phyloP scores from a whole-genome alignment of 352 stramenopile genomes.

The Aphanomyces euteiches region DNA sequence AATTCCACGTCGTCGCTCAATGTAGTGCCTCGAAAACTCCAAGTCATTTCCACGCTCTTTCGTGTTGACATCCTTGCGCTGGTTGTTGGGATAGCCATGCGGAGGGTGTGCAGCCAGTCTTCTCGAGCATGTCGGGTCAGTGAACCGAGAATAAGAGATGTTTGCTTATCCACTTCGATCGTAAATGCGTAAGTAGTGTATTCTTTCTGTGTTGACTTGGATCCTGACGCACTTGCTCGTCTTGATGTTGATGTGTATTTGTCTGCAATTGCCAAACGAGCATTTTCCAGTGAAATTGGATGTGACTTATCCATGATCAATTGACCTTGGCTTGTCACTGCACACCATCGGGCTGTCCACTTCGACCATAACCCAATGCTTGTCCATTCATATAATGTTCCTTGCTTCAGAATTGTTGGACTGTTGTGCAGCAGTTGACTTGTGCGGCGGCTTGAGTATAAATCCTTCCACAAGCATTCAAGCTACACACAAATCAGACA shows the following conservation, averaged over 20 bases:
- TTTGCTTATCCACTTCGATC: not conserved
- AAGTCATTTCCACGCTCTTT: slow-evolving; percentile 26
- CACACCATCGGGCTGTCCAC: not conserved
- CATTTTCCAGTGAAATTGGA: not conserved
- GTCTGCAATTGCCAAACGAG: not conserved
- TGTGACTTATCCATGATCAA: not conserved
- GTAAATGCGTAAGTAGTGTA: slow-evolving; percentile 16
- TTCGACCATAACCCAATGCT: slow-evolving; percentile 5
- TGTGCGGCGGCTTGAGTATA: not conserved
- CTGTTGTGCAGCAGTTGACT: not conserved
- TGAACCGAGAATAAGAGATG: slow-evolving; percentile 55
- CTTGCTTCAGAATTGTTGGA: slow-evolving; percentile 9
- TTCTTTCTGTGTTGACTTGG: slow-evolving; percentile 6
- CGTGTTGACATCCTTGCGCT: not conserved
- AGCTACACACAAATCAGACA: not conserved
- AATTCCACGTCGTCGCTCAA: slow-evolving; percentile 1
- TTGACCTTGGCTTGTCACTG: slow-evolving; percentile 6
- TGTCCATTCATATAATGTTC: not conserved
- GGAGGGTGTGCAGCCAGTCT: slow-evolving; percentile 63
- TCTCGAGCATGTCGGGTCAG: slow-evolving; percentile 84
- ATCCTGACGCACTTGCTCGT: not conserved
- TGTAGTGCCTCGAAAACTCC: slow-evolving; percentile 17
- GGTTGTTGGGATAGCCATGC: slow-evolving; percentile 1
- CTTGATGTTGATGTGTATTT: not conserved
- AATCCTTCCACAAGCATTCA: not conserved